These are phyloP conservation scores for Loxodes magnus DNA, from an alignment of 73 alveolate genomes.

Conservation along the genomic window DNA sequence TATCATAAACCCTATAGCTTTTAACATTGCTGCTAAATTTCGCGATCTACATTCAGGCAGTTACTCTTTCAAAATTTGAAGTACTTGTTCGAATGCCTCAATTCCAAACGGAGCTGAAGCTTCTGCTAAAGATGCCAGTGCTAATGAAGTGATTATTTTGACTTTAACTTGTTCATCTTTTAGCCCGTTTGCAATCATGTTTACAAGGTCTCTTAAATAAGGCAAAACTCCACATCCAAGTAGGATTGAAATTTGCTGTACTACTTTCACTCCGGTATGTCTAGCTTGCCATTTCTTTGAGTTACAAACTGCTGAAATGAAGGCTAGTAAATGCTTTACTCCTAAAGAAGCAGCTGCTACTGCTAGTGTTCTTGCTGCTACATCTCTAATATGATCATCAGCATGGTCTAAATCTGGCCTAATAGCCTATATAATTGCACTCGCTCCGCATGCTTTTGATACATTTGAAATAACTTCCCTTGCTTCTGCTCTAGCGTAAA, in stretches of 20 bases:
- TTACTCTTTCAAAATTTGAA: constrained; percentile 98
- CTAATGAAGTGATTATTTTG: constrained; percentile 97
- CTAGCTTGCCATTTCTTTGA: constrained; percentile 99
- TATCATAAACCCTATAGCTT: constrained; percentile 95
- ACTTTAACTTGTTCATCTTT: constrained; percentile 85
- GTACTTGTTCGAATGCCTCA: constrained; percentile 96
- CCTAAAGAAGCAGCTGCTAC: constrained; percentile 99
- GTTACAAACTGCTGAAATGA: constrained; percentile 97
- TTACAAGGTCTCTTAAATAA: constrained; percentile 94
- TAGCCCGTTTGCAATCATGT: constrained; percentile 93
- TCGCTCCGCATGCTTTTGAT: constrained; percentile 99
- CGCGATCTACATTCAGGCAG: constrained; percentile 92
- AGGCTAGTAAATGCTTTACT: constrained; percentile 92
- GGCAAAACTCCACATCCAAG: constrained; percentile 98
- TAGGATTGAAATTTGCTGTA: constrained; percentile 74
- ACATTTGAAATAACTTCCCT: constrained; percentile 97
- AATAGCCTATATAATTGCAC: constrained; percentile 98
- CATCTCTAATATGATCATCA: constrained; percentile 96
- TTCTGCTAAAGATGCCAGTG: constrained; percentile 99
- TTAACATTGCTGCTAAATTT: constrained; percentile 96
- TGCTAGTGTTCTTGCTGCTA: constrained; percentile 98
- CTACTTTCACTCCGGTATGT: constrained; percentile 99
- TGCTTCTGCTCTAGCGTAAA: constrained; percentile 99
- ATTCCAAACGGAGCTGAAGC: constrained; percentile 99
- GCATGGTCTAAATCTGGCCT: constrained; percentile 99